Percentiles rank a stretch among this genome's conserved stretches.
These are phyloP conservation scores for Ambrosia artemisiifolia DNA, from an alignment of 129 eudicot species.

Conservation along the genomic window DNA sequence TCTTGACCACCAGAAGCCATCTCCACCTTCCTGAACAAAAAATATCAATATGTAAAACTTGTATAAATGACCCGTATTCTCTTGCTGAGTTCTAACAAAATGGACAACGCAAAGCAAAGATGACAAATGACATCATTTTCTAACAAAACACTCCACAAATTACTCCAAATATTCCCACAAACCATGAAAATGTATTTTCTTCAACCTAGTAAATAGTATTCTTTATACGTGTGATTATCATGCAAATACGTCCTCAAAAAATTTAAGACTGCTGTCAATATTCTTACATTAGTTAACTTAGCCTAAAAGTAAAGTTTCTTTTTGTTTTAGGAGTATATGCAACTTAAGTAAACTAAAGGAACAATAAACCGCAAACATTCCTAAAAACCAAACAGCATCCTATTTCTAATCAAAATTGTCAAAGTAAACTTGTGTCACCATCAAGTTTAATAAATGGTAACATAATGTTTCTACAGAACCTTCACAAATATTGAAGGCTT, in stretches of 20 bases:
- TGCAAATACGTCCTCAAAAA: background rate
- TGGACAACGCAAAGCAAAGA: background rate
- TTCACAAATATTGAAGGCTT: background rate
- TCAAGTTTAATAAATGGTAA: background rate
- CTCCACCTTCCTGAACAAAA: slow-evolving; percentile 56
- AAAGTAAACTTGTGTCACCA: slow-evolving; percentile 2
- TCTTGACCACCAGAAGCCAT: slow-evolving; percentile 75
- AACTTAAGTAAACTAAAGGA: background rate
- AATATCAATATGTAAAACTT: slow-evolving; percentile 9
- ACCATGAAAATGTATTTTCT: background rate
- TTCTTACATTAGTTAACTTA: background rate
- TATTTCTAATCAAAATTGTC: background rate
- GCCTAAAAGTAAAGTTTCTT: too few relatives aligned
- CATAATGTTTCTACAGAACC: background rate
- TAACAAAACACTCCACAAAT: slow-evolving; percentile 2
- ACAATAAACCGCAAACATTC: background rate
- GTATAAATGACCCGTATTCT: slow-evolving; percentile 8
- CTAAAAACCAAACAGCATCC: slow-evolving; percentile 8
- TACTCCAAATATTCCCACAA: slow-evolving; percentile 2
- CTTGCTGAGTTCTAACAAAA: background rate
- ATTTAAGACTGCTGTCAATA: slow-evolving; percentile 6
- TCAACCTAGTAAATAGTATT: background rate
- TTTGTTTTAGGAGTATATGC: background rate
- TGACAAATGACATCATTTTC: slow-evolving; percentile 14
- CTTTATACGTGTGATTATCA: background rate